Base-by-base conservation (phyloP, 495 filamentous ascomycete genomes). In the Aspergillus hancockii region DNA sequence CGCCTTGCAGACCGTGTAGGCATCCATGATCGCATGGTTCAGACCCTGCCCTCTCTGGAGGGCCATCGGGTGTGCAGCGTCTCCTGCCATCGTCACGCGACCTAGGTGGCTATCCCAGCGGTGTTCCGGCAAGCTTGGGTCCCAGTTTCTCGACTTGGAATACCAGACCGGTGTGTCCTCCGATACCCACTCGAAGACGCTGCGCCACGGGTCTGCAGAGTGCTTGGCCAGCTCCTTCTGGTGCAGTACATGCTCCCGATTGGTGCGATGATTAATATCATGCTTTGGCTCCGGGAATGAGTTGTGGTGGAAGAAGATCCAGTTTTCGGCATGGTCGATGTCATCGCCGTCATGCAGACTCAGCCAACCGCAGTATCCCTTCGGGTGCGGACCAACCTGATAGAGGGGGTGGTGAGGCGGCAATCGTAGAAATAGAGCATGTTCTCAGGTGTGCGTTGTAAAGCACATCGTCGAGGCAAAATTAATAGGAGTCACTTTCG, bases 21-120 rank as follows among this genome's bases (percentile, higher is more conserved):
- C 82, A 59, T 83, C 79, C 3, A 71, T 72, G 41, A 83, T 74
- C 19, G 73, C 71, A 54, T 81, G 75, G 30, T 81, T 79, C 13
- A 82, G 63, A 0, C 79, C 80, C 64, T 83, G 80, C 3, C 78
- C 80, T 14, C 80, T 74, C 51, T 82, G 69, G 63, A 59, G 57
- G 4, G 76, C 79, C 78, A 82, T 80, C 0, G 77, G 63, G 69
- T 82, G 81, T 8, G 78, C 80, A 0, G 81, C 81, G 63, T 83
- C 81, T 5, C 81, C 81, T 0, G 73, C 78, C 45, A 82, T 65
- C 8, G 79, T 81, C 0, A 82, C 69, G 4, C 69, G 61, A 19
- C 78, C 79, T 5, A 55, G 57, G 43, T 69, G 69, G 52, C 71
- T 77, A 54, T 82, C 73, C 66, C 66, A 68, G 13, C 55, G 51